phyloP scores from a whole-genome alignment of 164 flowering plant species.

The Kingdonia uniflora region DNA sequence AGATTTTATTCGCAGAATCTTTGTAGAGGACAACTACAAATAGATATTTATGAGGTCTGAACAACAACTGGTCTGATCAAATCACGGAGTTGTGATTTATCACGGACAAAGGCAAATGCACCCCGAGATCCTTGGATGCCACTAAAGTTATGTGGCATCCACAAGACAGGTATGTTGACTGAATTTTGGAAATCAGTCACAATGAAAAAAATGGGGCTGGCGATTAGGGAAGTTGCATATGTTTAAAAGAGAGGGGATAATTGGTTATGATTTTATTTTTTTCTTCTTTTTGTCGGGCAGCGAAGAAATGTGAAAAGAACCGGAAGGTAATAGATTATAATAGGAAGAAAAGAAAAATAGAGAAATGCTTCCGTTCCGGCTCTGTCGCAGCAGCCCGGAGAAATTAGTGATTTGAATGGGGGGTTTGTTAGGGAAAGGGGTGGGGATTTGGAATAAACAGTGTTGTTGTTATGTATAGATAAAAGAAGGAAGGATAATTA shows the following conservation, averaged over 20 bases:
- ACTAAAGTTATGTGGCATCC: background rate
- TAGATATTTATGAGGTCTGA: too few relatives aligned
- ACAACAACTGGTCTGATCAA: too few relatives aligned
- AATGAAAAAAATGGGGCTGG: background rate
- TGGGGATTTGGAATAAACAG: constrained; percentile 10
- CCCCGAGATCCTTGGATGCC: background rate
- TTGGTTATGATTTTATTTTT: constrained; percentile 15
- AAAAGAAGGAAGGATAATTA: constrained; percentile 2
- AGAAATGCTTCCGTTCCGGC: too few relatives aligned
- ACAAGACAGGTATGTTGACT: constrained; percentile 14
- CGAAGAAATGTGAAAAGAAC: constrained; percentile 19
- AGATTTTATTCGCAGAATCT: constrained; percentile 61
- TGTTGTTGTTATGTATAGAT: constrained; percentile 19
- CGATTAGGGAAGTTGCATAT: constrained; percentile 22
- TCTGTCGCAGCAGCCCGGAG: too few relatives aligned
- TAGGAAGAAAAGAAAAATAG: background rate
- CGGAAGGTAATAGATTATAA: constrained; percentile 1
- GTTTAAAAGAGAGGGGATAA: constrained; percentile 8
- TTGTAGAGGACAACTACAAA: constrained; percentile 34
- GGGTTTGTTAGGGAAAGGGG: background rate
- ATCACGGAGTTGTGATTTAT: background rate
- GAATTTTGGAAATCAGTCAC: constrained; percentile 40
- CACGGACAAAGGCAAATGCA: background rate
- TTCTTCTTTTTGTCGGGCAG: constrained; percentile 12
- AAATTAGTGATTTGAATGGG: constrained; percentile 5